Evolutionary conservation across 1,139 yeast genomes (phyloP).

Genomic region (Candida pseudoviswanathii): DNA sequence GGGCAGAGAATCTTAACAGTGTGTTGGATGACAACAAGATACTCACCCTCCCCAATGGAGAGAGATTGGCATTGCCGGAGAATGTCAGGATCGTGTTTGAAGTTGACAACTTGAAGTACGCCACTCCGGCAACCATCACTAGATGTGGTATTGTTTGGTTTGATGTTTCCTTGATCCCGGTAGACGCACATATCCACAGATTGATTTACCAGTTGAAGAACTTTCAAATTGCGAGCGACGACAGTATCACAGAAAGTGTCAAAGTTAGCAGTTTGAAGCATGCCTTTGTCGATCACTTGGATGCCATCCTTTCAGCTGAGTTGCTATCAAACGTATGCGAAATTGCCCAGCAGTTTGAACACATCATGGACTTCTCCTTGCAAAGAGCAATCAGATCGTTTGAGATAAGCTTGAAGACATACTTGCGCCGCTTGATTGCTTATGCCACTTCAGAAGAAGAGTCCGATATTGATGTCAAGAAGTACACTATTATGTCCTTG

Average conservation of each 20-base stretch:
- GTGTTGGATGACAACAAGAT: conserved; percentile 86
- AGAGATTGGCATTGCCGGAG: conserved; percentile 66
- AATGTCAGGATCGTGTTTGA: conserved; percentile 76
- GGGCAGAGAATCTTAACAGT: conserved; percentile 92
- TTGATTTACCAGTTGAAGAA: conserved; percentile 25
- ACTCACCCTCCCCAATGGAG: conserved; percentile 88
- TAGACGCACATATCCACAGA: conserved; percentile 22
- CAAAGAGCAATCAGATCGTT: conserved; percentile 44
- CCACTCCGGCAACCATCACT: conserved; percentile 91
- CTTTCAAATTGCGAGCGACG: conserved; percentile 11
- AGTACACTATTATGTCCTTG: conserved; percentile 40
- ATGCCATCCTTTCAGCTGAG: neutral
- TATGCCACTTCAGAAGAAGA: conserved; percentile 16
- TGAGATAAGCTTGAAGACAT: conserved; percentile 28
- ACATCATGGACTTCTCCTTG: conserved; percentile 55
- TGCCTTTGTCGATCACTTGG: conserved; percentile 2
- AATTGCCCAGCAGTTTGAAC: conserved; percentile 30
- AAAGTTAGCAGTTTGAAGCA: neutral
- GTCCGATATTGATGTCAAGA: conserved; percentile 20
- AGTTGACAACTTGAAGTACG: conserved; percentile 61
- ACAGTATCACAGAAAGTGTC: conserved; percentile 6
- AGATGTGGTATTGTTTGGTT: conserved; percentile 92
- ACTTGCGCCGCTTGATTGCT: conserved; percentile 22
- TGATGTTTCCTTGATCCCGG: conserved; percentile 32
- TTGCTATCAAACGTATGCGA: neutral